Evolutionary conservation across 192 early-diverging fungal species (phyloP), one percentile per base, ranked within the genome.

Genomic region (Coemansia sp.): DNA sequence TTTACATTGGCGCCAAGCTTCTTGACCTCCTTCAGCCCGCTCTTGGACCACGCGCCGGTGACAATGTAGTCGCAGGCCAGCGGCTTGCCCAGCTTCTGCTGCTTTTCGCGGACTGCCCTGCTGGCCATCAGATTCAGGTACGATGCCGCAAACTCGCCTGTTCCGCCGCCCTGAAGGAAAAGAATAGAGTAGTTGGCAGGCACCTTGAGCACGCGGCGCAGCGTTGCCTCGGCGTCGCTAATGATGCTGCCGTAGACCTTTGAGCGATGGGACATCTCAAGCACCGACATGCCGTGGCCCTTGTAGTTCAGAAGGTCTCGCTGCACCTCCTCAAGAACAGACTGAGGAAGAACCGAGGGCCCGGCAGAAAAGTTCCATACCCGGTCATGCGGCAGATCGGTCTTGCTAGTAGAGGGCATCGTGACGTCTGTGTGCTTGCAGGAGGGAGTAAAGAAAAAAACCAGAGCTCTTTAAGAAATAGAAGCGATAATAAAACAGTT

Each of bases 261-360:
- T 27, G 92, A 92, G 35, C 97, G 92, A 69, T 99, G 95, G 8
- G 94, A 96, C 71, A 99, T 82, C 67, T 98, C 95, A 87, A 99
- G 87, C 53, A 99, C 86, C 0, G 93, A 95, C 84, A 92, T 85
- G 45, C 93, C 94, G 0, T 89, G 86, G 64, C 84, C 82, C 54
- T 87, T 79, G 81, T 89, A 96, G 83, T 95, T 81, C 32, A 93
- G 71, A 46, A 98, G 76, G 51, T 95, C 95, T 18, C 67, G 54
- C 72, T 95, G 94, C 22, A 92, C 95, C 54, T 86, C 72, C 55
- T 89, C 75, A 16, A 99, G 85, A 6, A 99, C 95, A 13, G 85
- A 61, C 16, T 71, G 55, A 11, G 95, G 95, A 75, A 99, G 88
- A 47, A 88, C 85, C 47, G 91, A 93, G 2, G 97, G 97, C 18